phyloP scores from a whole-genome alignment of 31 red algal genomes.

The Porphyra umbilicalis region DNA sequence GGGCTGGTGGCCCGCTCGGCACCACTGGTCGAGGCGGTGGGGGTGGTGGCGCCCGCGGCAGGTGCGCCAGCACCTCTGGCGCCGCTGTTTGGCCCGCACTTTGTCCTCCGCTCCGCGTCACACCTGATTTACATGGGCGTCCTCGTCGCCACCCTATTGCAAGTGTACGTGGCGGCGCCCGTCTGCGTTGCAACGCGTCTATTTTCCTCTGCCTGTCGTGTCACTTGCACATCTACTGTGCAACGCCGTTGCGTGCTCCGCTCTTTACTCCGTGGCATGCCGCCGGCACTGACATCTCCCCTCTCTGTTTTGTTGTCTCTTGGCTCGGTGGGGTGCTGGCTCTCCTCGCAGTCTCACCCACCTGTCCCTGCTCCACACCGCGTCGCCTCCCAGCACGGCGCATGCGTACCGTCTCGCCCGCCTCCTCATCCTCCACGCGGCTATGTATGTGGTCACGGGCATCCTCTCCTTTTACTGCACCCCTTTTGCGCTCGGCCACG shows the following conservation, averaged over 20 bases:
- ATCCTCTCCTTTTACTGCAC: not conserved
- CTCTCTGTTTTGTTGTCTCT: not conserved
- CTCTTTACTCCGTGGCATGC: not conserved
- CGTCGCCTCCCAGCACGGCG: not conserved
- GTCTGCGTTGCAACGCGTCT: not conserved
- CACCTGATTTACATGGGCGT: not conserved
- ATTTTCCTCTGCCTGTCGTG: not conserved
- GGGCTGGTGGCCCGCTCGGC: not conserved
- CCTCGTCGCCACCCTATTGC: not conserved
- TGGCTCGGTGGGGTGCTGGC: too few species aligned
- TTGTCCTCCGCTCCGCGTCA: not conserved
- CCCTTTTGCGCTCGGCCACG: not conserved
- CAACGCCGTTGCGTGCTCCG: not conserved
- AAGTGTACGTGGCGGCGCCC: not conserved
- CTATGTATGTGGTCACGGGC: not conserved
- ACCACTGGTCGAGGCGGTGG: not conserved
- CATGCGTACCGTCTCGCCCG: not conserved
- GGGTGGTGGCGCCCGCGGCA: not conserved
- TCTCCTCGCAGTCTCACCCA: not conserved
- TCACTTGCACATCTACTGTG: not conserved
- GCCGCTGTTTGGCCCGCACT: not conserved
- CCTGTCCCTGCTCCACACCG: not conserved
- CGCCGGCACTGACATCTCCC: not conserved
- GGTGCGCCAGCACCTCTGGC: not conserved
- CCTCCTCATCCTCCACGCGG: not conserved